Evolutionary conservation across 78 protist species (phyloP).

Genomic region (slime mould (Dictyostelium discoideum)): dicty_2.7 NC_007090.3:653001-653500

Average conservation of each 20-base stretch:
- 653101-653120: neutral
- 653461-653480: too few species aligned
- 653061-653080: neutral
- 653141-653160: neutral
- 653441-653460: neutral
- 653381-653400: neutral
- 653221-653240: neutral
- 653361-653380: neutral
- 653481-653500: neutral
- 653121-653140: neutral
- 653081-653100: neutral
- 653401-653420: too few species aligned
- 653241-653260: neutral
- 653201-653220: neutral
- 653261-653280: neutral
- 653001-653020: constrained; percentile 11
- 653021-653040: neutral
- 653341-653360: neutral
- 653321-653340: neutral
- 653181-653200: neutral
- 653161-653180: neutral
- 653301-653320: neutral
- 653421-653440: neutral
- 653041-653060: constrained; percentile 12
- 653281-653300: neutral